Evolutionary conservation across 2,329 filamentous ascomycete genomes (phyloP).

Genomic region (Diplodia intermedia): DNA sequence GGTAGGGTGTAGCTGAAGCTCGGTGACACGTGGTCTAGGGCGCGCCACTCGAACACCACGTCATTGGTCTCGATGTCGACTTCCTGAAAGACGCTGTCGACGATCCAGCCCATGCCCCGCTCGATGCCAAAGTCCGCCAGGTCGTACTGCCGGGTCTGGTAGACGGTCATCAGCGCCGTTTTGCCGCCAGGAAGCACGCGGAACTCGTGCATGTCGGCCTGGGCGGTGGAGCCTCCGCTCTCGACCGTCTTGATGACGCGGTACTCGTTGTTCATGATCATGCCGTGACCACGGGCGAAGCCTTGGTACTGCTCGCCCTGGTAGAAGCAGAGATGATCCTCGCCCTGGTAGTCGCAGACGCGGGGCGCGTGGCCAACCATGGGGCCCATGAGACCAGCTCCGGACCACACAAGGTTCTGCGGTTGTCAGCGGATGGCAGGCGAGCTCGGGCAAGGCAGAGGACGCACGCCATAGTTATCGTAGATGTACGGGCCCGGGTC

Average conservation of each 20-base stretch:
- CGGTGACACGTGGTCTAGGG: conserved; percentile 63
- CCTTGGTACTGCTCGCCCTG: conserved; percentile 60
- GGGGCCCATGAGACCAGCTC: conserved; percentile 59
- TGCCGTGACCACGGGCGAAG: conserved; percentile 59
- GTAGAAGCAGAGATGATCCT: conserved; percentile 60
- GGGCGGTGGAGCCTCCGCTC: conserved; percentile 48
- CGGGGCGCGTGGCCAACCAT: conserved; percentile 58
- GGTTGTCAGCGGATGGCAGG: conserved; percentile 1
- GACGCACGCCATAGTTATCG: conserved; percentile 56
- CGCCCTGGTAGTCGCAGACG: conserved; percentile 57
- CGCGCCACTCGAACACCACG: conserved; percentile 66
- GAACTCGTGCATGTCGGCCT: conserved; percentile 62
- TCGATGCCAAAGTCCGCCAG: conserved; percentile 52
- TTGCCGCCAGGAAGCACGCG: conserved; percentile 54
- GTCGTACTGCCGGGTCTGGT: conserved; percentile 53
- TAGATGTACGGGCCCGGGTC: conserved; percentile 61
- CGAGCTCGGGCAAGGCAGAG: background rate
- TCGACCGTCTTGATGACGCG: conserved; percentile 57
- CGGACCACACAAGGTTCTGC: conserved; percentile 55
- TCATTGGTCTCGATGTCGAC: conserved; percentile 62
- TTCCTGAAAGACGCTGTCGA: conserved; percentile 62
- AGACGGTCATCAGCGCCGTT: conserved; percentile 48
- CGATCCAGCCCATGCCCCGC: conserved; percentile 58
- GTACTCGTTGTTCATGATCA: conserved; percentile 61
- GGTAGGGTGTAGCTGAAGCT: conserved; percentile 57